Percentiles rank a stretch among this genome's conserved stretches.
phyloP scores from a whole-genome alignment of 495 filamentous ascomycete genomes.

The Penicillium cinerascens region DNA sequence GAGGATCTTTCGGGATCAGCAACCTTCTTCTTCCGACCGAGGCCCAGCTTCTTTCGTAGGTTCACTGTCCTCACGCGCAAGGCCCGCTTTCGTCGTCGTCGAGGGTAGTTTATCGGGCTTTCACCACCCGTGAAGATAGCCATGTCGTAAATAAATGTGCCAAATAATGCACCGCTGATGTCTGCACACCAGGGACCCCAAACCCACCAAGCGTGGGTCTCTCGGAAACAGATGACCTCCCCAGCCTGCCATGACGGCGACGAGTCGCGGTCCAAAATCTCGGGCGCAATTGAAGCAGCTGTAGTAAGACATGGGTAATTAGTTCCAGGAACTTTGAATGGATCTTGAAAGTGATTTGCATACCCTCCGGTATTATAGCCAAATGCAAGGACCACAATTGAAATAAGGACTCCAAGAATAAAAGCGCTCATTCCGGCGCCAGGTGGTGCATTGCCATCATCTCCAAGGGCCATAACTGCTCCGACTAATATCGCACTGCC shows the following conservation, averaged over 20 bases:
- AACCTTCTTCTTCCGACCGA: not conserved
- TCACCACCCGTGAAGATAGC: conserved; percentile 26
- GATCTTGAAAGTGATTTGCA: conserved; percentile 15
- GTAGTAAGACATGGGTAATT: conserved; percentile 27
- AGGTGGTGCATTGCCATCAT: conserved; percentile 42
- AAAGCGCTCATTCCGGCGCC: conserved; percentile 45
- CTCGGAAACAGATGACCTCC: conserved; percentile 30
- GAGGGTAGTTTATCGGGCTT: conserved; percentile 8
- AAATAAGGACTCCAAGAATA: conserved; percentile 49
- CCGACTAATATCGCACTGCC: conserved; percentile 50
- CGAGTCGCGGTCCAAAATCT: conserved; percentile 55
- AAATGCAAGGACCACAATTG: conserved; percentile 11
- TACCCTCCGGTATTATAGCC: conserved; percentile 26
- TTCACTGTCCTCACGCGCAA: conserved; percentile 2
- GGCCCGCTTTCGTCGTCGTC: conserved; percentile 5
- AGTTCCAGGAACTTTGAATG: conserved; percentile 36
- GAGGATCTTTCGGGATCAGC: not conserved
- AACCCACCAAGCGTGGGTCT: conserved; percentile 52
- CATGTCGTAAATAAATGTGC: conserved; percentile 49
- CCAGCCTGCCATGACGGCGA: conserved; percentile 51
- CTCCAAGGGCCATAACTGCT: conserved; percentile 52
- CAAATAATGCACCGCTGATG: conserved; percentile 45
- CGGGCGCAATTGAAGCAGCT: conserved; percentile 56
- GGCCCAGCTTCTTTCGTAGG: conserved; percentile 4
- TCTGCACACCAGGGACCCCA: conserved; percentile 51